phyloP scores from a whole-genome alignment of 2,329 filamentous ascomycete species.

The Cladosporium sp. region DNA sequence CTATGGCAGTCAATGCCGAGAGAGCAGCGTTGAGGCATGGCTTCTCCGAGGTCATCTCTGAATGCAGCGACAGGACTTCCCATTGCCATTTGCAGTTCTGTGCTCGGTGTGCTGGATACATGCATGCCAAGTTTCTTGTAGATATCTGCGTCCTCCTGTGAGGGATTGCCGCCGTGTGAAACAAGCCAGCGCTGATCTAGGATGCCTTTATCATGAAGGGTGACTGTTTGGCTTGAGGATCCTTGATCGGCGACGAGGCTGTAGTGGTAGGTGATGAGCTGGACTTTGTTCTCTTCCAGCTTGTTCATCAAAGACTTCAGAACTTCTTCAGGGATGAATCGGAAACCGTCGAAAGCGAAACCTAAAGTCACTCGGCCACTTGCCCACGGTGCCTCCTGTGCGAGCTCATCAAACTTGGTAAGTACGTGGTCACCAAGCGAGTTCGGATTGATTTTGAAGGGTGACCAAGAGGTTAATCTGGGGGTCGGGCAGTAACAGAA shows the following conservation, averaged over 20 bases:
- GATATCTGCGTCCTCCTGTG: slow-evolving; percentile 36
- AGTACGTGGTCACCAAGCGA: slow-evolving; percentile 36
- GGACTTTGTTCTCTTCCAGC: slow-evolving; percentile 34
- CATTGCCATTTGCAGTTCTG: slow-evolving; percentile 48
- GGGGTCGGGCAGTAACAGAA: slow-evolving; percentile 41
- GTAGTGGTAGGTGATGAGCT: slow-evolving; percentile 37
- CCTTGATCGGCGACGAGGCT: slow-evolving; percentile 26
- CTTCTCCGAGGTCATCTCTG: slow-evolving; percentile 24
- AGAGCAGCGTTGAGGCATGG: slow-evolving; percentile 20
- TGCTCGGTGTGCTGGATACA: slow-evolving; percentile 46
- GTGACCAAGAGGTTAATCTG: slow-evolving; percentile 29
- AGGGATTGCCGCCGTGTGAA: slow-evolving; percentile 37
- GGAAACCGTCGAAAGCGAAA: slow-evolving; percentile 41
- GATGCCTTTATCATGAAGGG: slow-evolving; percentile 33
- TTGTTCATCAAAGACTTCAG: slow-evolving; percentile 36
- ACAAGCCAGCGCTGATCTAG: slow-evolving; percentile 42
- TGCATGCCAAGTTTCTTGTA: slow-evolving; percentile 30
- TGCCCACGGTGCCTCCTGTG: slow-evolving; percentile 27
- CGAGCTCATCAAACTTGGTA: slow-evolving; percentile 33
- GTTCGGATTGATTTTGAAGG: slow-evolving; percentile 25
- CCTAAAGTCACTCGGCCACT: slow-evolving; percentile 39
- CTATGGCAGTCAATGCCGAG: slow-evolving; percentile 36
- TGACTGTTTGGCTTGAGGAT: slow-evolving; percentile 19
- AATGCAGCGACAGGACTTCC: slow-evolving; percentile 35
- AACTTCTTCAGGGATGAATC: slow-evolving; percentile 35